Evolutionary conservation across 345 rosid genomes (phyloP), one percentile per base, ranked within the genome.

Genomic region (Corymbia maculata): DNA sequence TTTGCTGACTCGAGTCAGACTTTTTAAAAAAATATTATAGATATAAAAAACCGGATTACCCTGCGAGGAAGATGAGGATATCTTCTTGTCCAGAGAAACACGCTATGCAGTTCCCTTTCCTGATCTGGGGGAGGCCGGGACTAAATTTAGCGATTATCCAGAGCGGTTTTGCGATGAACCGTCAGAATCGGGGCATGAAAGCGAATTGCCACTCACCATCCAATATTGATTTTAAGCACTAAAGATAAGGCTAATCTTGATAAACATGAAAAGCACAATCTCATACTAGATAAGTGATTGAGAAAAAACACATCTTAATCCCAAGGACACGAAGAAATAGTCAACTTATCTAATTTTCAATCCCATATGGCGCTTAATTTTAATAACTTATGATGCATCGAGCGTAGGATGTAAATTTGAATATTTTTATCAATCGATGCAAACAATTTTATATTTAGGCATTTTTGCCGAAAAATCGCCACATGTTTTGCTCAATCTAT

Each of bases 341-440:
- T 19, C 0, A 1, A n/a, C 42, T 64, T n/a, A 5, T 36, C 82
- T 75, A 9, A 75, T 21, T 36, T 75, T 11, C 26, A 2, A 36
- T 75, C 7, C 4, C 6, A 9, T 12, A 17, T 4, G 8, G 13
- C 15, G 19, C 8, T 36, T 9, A 10, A 7, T 30, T 32, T 68
- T 11, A 30, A 32, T 32, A 32, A 32, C 2, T 0, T 1, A 3
- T 5, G 2, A 3, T 19, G 26, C 4, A 75, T 75, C 6, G 4
- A 32, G 7, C 10, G 2, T 7, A 4, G 8, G 2, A 8, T 2
- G 1, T 0, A 0, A 0, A 9, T 70, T 14, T 30, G 10, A 32
- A 16, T 68, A 6, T 9, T 32, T 2, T 9, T 68, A 32, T 32
- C 1, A 8, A 2, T 32, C 2, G 24, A 4, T 26, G 24, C 22